Evolutionary conservation across 805 yeast species (phyloP).

Genomic region (Kazachstania bromeliacearum): DNA sequence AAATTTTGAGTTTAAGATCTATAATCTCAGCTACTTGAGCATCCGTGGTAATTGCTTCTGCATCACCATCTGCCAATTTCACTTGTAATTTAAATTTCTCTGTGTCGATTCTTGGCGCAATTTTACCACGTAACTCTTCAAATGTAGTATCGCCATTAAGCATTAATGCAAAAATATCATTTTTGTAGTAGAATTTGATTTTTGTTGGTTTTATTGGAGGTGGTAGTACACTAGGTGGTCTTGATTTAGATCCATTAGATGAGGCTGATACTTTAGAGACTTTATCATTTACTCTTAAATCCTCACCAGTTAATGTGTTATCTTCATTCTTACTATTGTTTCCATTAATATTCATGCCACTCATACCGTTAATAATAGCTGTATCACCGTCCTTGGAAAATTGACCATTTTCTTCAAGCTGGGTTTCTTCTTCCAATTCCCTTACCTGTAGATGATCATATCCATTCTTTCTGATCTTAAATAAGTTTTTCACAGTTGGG

Average conservation of each 20-base stretch:
- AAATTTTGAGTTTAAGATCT: conserved; percentile 30
- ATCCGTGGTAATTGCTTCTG: conserved; percentile 28
- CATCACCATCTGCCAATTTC: conserved; percentile 27
- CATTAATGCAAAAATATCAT: conserved; percentile 69
- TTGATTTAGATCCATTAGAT: conserved; percentile 15
- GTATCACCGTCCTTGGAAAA: conserved; percentile 6
- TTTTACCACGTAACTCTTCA: conserved; percentile 42
- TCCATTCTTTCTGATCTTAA: conserved; percentile 40
- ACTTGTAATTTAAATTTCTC: conserved; percentile 29
- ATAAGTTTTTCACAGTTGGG: conserved; percentile 57
- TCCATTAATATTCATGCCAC: conserved; percentile 1
- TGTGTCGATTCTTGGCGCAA: conserved; percentile 41
- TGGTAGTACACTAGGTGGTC: conserved; percentile 23
- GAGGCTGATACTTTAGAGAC: conserved; percentile 20
- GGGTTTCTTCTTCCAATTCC: conserved; percentile 17
- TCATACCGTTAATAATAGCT: conserved; percentile 3
- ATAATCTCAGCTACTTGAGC: conserved; percentile 29
- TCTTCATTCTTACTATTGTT: conserved; percentile 17
- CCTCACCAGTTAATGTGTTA: conserved; percentile 27
- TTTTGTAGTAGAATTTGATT: conserved; percentile 68
- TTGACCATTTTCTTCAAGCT: conserved; percentile 1
- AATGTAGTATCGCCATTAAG: conserved; percentile 41
- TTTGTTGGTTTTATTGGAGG: conserved; percentile 34
- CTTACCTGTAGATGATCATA: too few relatives aligned
- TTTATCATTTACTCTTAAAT: conserved; percentile 21